A percentile compares a stretch with the other conserved stretches of the same genome.
These are phyloP conservation scores for Earliella scabrosa DNA, from an alignment of 1,284 basidiomycete species.

Conservation along the genomic window DNA sequence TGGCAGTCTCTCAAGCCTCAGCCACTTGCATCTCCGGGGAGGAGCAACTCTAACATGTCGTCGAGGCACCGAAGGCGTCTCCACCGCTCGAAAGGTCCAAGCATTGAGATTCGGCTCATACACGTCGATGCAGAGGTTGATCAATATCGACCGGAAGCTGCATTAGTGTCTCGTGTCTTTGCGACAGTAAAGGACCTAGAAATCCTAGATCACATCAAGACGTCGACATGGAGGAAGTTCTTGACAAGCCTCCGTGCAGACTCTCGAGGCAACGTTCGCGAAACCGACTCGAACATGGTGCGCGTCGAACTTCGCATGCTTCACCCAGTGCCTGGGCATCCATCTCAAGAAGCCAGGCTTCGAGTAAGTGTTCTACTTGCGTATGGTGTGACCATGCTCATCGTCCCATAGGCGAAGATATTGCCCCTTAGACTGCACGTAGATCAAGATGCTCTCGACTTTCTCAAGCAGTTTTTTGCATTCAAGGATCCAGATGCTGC, in stretches of 20 bases:
- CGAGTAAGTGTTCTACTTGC: conserved; percentile 55
- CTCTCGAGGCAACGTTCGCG: conserved; percentile 82
- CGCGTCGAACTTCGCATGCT: conserved; percentile 80
- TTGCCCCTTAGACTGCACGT: conserved; percentile 91
- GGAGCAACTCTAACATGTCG: conserved; percentile 42
- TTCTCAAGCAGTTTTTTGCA: conserved; percentile 94
- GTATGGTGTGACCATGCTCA: background rate
- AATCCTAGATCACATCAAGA: conserved; percentile 97
- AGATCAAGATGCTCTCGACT: conserved; percentile 98
- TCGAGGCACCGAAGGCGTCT: conserved; percentile 64
- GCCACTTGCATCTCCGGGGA: conserved; percentile 44
- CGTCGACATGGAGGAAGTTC: conserved; percentile 98
- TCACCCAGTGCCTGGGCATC: conserved; percentile 66
- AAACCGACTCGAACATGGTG: conserved; percentile 94
- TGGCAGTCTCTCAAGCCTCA: conserved; percentile 78
- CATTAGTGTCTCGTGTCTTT: conserved; percentile 68
- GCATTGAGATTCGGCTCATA: conserved; percentile 84
- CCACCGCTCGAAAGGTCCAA: conserved; percentile 77
- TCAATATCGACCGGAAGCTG: conserved; percentile 59
- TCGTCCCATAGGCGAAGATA: conserved; percentile 71
- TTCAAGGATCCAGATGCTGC: conserved; percentile 72
- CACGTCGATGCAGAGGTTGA: conserved; percentile 72
- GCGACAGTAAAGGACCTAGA: conserved; percentile 76
- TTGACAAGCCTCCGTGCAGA: conserved; percentile 85
- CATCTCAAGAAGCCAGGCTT: conserved; percentile 81